Evolutionary conservation across 2,329 filamentous ascomycete species (phyloP).

Genomic region (Colletotrichum sp.): DNA sequence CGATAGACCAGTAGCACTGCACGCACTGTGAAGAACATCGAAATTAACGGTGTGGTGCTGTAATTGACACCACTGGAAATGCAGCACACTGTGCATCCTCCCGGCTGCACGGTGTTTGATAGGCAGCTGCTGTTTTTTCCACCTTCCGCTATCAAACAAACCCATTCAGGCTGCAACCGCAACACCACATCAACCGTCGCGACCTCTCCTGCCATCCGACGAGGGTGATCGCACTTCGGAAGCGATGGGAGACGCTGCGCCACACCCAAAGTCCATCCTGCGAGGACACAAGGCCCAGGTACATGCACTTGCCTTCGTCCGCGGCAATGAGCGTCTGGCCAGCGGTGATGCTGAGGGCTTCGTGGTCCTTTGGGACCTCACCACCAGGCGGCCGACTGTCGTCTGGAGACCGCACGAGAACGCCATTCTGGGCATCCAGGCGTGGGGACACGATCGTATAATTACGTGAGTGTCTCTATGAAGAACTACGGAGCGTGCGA

Average conservation of each 20-base stretch:
- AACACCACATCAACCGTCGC: background rate
- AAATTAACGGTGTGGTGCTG: background rate
- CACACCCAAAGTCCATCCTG: conserved; percentile 69
- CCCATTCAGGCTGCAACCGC: background rate
- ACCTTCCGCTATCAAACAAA: background rate
- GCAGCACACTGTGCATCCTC: background rate
- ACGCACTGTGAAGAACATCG: background rate
- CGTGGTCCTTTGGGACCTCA: conserved; percentile 84
- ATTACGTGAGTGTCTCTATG: conserved; percentile 72
- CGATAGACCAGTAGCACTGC: background rate
- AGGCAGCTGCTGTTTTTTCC: background rate
- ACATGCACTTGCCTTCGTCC: conserved; percentile 77
- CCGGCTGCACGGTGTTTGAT: background rate
- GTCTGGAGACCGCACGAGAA: conserved; percentile 88
- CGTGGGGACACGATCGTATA: conserved; percentile 74
- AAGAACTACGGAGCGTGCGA: background rate
- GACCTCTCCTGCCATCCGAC: background rate
- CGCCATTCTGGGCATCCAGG: conserved; percentile 75
- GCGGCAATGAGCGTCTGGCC: conserved; percentile 75
- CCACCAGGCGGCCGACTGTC: conserved; percentile 78
- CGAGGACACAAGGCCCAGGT: conserved; percentile 85
- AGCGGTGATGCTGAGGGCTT: conserved; percentile 93
- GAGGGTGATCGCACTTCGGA: background rate
- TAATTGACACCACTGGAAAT: background rate
- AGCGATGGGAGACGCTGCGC: conserved; percentile 30